Conservation (phyloP, 1,139 yeast genomes). For the Magnusiomyces tetraspermus region DNA sequence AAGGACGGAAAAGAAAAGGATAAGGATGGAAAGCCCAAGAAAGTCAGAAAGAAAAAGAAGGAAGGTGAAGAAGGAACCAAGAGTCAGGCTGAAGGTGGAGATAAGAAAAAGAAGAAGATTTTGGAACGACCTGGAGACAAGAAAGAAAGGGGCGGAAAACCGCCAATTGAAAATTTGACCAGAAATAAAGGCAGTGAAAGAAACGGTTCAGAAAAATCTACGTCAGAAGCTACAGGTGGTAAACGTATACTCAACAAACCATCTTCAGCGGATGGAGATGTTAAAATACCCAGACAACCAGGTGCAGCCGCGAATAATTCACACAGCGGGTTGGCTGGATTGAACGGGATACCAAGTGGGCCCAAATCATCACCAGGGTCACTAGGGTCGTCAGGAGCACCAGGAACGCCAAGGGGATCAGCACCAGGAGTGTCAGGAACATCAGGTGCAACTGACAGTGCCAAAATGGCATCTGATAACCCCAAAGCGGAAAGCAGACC, state of each 20-base stretch:
- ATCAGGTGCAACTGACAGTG: too few species aligned
- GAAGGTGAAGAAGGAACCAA: not conserved
- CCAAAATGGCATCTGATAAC: too few species aligned
- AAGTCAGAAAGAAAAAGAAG: not conserved
- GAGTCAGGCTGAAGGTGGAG: not conserved
- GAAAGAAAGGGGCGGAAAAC: not conserved
- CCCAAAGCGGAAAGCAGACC: too few species aligned
- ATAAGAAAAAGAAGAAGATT: not conserved
- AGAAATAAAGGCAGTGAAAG: not conserved
- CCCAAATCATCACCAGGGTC: not conserved
- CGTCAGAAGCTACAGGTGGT: not conserved
- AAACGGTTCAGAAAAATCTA: not conserved
- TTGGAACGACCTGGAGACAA: not conserved
- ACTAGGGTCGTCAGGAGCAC: too few species aligned
- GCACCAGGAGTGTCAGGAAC: too few species aligned
- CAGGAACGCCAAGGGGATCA: too few species aligned
- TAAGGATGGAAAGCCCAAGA: not conserved
- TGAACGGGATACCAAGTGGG: not conserved
- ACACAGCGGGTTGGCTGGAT: too few species aligned
- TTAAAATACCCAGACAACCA: not conserved
- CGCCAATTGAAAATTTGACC: not conserved
- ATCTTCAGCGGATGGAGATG: not conserved
- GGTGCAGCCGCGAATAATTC: not conserved
- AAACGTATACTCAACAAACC: too few species aligned
- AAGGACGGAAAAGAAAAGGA: not conserved